Evolutionary conservation across 768 basidiomycete species (phyloP), one percentile per base, ranked within the genome.

Genomic region (Udeniomyces megalosporus): DNA sequence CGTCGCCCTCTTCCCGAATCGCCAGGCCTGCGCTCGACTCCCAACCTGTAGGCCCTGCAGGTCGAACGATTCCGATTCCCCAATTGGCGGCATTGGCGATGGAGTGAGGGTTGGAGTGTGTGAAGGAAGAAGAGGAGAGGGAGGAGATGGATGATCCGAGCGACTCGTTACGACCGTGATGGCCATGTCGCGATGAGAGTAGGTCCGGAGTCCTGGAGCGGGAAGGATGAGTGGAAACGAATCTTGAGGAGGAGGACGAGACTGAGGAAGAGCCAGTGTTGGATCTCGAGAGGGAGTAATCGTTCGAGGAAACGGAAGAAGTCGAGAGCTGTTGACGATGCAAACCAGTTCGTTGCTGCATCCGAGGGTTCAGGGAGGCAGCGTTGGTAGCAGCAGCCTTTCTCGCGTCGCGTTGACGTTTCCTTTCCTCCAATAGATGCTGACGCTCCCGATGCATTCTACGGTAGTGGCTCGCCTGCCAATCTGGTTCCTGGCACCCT

Each of bases 141-240:
- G 61, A 48, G 24, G 61, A 62, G 54, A 58, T 51, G 48, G 47
- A 45, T 10, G 61, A 57, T 7, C 45, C 58, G 35, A 50, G 58
- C n/a, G 58, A 60, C 24, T 60, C 58, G 58, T 60, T 60, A 32
- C 58, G 58, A 42, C 58, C 48, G 29, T 60, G 58, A 12, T 60
- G 58, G 24, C 38, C 38, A 20, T 26, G n/a, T 56, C 55, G 35
- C 7, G 42, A 45, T 6, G 55, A 28, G 15, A 60, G 34, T 12
- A 60, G 58, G n/a, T 60, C 58, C 1, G 58, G 58, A 8, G 58
- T 60, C 8, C 50, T 22, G 2, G 58, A 49, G 2, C 58, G 28
- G 10, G 58, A 60, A 15, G 58, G 58, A 26, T 60, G 58, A n/a
- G 58, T 60, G 29, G 58, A 60, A 17, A 60, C 31, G 34, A 50